Evolutionary conservation across 2,329 filamentous ascomycete genomes (phyloP).

Genomic region (Tolypocladium guangdongense): DNA sequence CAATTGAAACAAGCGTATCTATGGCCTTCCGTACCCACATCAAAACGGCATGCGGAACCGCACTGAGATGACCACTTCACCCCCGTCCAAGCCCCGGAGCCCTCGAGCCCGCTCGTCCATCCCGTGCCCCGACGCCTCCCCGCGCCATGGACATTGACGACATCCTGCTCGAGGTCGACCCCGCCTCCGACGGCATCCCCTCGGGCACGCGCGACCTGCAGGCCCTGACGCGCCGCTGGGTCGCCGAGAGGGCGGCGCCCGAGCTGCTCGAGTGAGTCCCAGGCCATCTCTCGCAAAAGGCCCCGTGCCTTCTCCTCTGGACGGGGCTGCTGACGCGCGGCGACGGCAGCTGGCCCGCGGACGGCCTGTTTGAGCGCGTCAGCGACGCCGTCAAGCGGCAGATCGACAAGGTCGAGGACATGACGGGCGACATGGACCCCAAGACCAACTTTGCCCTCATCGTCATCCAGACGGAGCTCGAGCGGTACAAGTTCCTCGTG

Average conservation of each 20-base stretch:
- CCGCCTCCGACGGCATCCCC: slow-evolving; percentile 40
- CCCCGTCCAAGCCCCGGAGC: not conserved
- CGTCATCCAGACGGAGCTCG: slow-evolving; percentile 90
- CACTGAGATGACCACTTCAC: not conserved
- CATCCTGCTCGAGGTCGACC: slow-evolving; percentile 65
- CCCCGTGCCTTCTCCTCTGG: too few relatives aligned
- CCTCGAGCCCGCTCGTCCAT: not conserved
- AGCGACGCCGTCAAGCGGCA: slow-evolving; percentile 60
- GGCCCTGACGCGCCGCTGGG: slow-evolving; percentile 81
- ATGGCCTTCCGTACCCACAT: too few relatives aligned
- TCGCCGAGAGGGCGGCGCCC: slow-evolving; percentile 80
- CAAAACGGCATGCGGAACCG: not conserved
- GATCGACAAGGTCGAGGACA: slow-evolving; percentile 61
- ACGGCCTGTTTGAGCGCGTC: slow-evolving; percentile 70
- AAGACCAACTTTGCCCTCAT: slow-evolving; percentile 89
- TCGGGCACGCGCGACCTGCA: slow-evolving; percentile 67
- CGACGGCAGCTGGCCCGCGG: slow-evolving; percentile 49
- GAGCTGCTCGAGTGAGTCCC: slow-evolving; percentile 67
- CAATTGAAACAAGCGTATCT: too few relatives aligned
- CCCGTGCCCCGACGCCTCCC: not conserved
- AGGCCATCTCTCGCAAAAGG: not conserved
- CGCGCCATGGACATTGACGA: slow-evolving; percentile 65
- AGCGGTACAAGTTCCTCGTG: slow-evolving; percentile 85
- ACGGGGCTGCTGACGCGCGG: not conserved
- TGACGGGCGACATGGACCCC: slow-evolving; percentile 79